Conservation (phyloP, 306 rosid species). For the Medicago lupulina region DNA sequence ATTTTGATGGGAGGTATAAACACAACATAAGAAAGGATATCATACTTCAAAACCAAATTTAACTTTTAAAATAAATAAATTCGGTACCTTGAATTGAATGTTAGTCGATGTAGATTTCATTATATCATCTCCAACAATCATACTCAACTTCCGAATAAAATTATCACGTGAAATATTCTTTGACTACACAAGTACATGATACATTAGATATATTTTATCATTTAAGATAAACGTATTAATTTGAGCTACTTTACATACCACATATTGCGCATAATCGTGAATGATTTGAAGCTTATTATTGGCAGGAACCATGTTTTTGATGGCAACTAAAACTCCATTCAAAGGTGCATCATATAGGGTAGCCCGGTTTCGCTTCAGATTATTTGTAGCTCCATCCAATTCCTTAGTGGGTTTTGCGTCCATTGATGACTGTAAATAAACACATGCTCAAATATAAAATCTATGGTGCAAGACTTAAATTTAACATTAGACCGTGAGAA, state of each 20-base stretch:
- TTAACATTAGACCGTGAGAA: too few relatives aligned
- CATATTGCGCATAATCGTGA: slow-evolving; percentile 55
- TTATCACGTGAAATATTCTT: too few relatives aligned
- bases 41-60: neutral
- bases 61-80: neutral
- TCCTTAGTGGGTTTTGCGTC: neutral
- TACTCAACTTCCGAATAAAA: slow-evolving; percentile 76
- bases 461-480: too few relatives aligned
- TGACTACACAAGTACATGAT: slow-evolving; percentile 51
- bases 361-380: slow-evolving; percentile 17
- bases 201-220: slow-evolving; percentile 23
- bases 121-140: slow-evolving; percentile 75
- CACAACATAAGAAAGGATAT: slow-evolving; percentile 4
- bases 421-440: too few relatives aligned
- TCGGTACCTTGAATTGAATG: slow-evolving; percentile 67
- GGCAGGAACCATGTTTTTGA: slow-evolving; percentile 57
- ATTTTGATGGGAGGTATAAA: neutral
- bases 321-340: slow-evolving; percentile 73
- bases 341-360: slow-evolving; percentile 47
- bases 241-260: slow-evolving; percentile 57
- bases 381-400: slow-evolving; percentile 2
- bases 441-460: too few relatives aligned
- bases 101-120: slow-evolving; percentile 65
- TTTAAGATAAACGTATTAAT: neutral
- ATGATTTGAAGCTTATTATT: slow-evolving; percentile 53